Percentiles rank a stretch among this genome's conserved stretches.
Conservation (phyloP, 768 basidiomycete genomes). For the Leccinum variicolor region DNA sequence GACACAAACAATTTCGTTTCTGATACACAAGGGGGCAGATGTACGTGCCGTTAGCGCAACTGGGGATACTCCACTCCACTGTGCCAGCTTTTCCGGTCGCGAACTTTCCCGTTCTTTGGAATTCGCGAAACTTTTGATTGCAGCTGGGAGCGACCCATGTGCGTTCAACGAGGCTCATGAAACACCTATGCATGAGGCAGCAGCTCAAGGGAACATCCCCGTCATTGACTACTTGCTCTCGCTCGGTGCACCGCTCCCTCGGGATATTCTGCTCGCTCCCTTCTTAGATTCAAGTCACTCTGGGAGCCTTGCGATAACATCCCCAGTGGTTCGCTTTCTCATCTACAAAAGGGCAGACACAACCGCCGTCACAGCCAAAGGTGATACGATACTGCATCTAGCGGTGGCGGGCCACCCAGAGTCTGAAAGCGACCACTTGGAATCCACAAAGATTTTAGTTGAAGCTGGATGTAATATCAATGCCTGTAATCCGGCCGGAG, state of each 20-base stretch:
- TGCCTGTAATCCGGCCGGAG: not conserved
- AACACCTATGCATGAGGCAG: not conserved
- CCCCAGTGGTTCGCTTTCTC: too few species aligned
- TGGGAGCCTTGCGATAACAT: too few species aligned
- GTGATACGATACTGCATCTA: too few species aligned
- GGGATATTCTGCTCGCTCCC: not conserved
- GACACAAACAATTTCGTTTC: not conserved
- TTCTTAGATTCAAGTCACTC: too few species aligned
- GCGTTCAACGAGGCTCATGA: not conserved
- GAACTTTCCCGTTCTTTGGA: not conserved
- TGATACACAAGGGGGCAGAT: slow-evolving; percentile 4
- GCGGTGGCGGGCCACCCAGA: too few species aligned
- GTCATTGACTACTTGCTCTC: not conserved
- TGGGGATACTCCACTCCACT: slow-evolving; percentile 1
- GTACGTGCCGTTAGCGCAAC: not conserved
- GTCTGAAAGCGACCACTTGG: too few species aligned
- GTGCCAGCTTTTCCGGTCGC: not conserved
- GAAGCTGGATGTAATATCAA: not conserved
- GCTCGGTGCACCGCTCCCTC: not conserved
- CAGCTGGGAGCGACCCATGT: not conserved
- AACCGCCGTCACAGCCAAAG: too few species aligned
- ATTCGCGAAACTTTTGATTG: not conserved
- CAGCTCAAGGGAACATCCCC: not conserved
- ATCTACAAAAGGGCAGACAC: too few species aligned
- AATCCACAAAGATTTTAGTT: too few species aligned